phyloP scores from a whole-genome alignment of 2,329 filamentous ascomycete genomes.

The Beauveria varroae region DNA sequence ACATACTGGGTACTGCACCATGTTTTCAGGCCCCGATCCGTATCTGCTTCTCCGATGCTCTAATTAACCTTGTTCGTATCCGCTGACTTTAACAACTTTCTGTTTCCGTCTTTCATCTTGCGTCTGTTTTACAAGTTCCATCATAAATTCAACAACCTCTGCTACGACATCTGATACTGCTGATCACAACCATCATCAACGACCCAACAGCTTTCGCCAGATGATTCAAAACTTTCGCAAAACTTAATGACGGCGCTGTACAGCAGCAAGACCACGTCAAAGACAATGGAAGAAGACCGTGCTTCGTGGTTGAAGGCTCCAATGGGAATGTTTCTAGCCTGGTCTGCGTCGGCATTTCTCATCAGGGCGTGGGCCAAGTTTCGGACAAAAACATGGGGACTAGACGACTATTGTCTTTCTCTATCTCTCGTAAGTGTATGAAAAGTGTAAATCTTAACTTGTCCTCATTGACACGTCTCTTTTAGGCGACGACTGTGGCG shows the following conservation, averaged over 20 bases:
- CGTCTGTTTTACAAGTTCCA: too few relatives aligned
- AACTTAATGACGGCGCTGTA: neutral
- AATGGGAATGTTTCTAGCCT: constrained; percentile 13
- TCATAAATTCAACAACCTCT: too few relatives aligned
- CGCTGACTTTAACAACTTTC: too few relatives aligned
- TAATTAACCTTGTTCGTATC: too few relatives aligned
- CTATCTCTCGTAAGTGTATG: constrained; percentile 8
- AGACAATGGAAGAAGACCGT: constrained; percentile 10
- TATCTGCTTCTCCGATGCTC: too few relatives aligned
- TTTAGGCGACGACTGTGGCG: neutral
- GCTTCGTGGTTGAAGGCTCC: constrained; percentile 12
- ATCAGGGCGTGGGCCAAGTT: constrained; percentile 13
- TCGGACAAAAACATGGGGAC: constrained; percentile 12
- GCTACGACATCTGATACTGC: neutral
- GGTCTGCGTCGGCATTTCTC: constrained; percentile 11
- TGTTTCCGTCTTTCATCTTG: too few relatives aligned
- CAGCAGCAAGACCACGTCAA: neutral
- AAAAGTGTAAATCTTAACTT: too few relatives aligned
- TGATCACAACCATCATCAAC: neutral
- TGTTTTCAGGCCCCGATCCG: too few relatives aligned
- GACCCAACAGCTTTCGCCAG: too few relatives aligned
- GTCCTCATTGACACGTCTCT: neutral
- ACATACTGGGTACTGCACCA: too few relatives aligned
- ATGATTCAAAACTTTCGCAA: neutral
- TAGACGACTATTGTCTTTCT: constrained; percentile 11